Conservation (phyloP, 2,329 filamentous ascomycete genomes). For the Fusarium hostae region DNA sequence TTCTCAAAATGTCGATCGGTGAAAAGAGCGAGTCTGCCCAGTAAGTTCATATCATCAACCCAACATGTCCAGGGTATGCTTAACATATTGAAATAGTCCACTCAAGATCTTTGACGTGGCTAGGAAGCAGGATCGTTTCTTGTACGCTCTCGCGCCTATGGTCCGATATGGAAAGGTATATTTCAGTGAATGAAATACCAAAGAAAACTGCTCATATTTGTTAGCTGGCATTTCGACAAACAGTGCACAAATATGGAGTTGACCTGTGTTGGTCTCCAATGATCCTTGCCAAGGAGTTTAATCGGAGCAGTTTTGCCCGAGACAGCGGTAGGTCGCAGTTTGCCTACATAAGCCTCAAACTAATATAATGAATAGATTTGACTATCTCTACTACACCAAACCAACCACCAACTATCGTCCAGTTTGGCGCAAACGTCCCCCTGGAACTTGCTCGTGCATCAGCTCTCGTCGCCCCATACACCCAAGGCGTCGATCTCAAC, state of each 20-base stretch:
- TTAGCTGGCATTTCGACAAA: constrained; percentile 75
- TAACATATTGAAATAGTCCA: constrained; percentile 55
- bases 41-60: constrained; percentile 24
- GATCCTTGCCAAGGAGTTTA: constrained; percentile 77
- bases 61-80: constrained; percentile 34
- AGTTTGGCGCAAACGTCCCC: constrained; percentile 73
- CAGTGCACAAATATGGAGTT: constrained; percentile 71
- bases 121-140: constrained; percentile 61
- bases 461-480: constrained; percentile 68
- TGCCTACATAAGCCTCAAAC: background rate
- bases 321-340: constrained; percentile 62
- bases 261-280: constrained; percentile 79
- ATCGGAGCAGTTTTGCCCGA: constrained; percentile 67
- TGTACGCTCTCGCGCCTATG: constrained; percentile 74
- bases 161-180: constrained; percentile 70
- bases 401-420: constrained; percentile 71
- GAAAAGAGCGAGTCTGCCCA: constrained; percentile 36
- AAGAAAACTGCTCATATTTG: constrained; percentile 6
- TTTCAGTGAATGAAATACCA: background rate
- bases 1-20: constrained; percentile 29
- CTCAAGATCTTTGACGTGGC: constrained; percentile 69
- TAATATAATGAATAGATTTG: constrained; percentile 58
- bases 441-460: constrained; percentile 72
- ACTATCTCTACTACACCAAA: constrained; percentile 64
- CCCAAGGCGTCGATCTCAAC: constrained; percentile 75